phyloP scores from a whole-genome alignment of 495 filamentous ascomycete genomes.

The Apodospora peruviana region DNA sequence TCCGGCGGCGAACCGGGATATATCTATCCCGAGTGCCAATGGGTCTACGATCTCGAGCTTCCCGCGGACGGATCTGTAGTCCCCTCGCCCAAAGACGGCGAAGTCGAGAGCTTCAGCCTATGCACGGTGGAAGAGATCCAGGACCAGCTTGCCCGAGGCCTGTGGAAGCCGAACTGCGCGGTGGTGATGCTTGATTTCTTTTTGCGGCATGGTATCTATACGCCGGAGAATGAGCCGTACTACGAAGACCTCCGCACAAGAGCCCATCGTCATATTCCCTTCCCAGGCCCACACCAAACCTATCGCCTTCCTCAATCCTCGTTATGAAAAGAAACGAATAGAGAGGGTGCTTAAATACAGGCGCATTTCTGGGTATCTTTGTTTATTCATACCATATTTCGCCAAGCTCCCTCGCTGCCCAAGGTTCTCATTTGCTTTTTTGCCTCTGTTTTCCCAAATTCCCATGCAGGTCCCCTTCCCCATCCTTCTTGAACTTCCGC shows the following conservation, averaged over 20 bases:
- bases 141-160: constrained; percentile 59
- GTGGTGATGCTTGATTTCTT: constrained; percentile 86
- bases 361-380: constrained; percentile 21
- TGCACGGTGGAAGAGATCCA: constrained; percentile 69
- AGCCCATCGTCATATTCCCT: constrained; percentile 75
- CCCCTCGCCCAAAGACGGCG: constrained; percentile 73
- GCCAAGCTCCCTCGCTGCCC: too few relatives aligned
- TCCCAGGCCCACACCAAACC: constrained; percentile 59
- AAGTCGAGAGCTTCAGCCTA: constrained; percentile 82
- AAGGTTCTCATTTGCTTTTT: too few relatives aligned
- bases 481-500: too few relatives aligned
- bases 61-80: constrained; percentile 49
- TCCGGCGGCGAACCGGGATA: constrained; percentile 84
- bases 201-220: constrained; percentile 76
- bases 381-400: constrained; percentile 1
- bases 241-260: constrained; percentile 71
- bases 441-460: neutral
- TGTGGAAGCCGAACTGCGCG: constrained; percentile 94
- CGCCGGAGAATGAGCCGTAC: constrained; percentile 73
- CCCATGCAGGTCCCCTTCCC: too few relatives aligned
- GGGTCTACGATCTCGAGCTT: constrained; percentile 85
- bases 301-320: constrained; percentile 6
- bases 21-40: constrained; percentile 87
- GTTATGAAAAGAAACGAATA: constrained; percentile 5
- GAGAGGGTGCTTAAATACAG: constrained; percentile 6